Percentiles rank a stretch among this genome's conserved stretches.
Conservation (phyloP, 352 stramenopile species). For the Blastocystis sp. region DNA sequence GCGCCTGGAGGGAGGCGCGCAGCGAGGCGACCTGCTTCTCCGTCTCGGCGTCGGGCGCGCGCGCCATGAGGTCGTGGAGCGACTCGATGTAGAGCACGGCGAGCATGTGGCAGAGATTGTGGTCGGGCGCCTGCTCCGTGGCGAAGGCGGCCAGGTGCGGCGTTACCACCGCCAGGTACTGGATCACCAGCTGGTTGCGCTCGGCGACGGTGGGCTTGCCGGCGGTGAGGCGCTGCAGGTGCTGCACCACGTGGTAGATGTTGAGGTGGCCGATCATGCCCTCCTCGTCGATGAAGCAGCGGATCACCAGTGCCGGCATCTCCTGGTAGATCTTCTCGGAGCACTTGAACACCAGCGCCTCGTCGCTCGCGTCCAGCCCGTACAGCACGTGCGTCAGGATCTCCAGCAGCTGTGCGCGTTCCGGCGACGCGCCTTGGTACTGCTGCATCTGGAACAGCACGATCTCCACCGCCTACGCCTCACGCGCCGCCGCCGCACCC, state of each 20-base stretch:
- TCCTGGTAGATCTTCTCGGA: slow-evolving; percentile 46
- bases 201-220: not conserved
- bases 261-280: slow-evolving; percentile 54
- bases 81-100: slow-evolving; percentile 37
- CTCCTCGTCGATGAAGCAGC: slow-evolving; percentile 47
- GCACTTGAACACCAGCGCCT: slow-evolving; percentile 62
- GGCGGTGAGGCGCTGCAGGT: not conserved
- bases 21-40: not conserved
- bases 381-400: slow-evolving; percentile 58
- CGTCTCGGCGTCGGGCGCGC: not conserved
- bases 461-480: slow-evolving; percentile 50
- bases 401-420: slow-evolving; percentile 22
- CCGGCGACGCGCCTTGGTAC: not conserved
- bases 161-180: slow-evolving; percentile 16
- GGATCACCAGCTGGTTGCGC: slow-evolving; percentile 16
- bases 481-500: not conserved
- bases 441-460: slow-evolving; percentile 49
- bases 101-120: slow-evolving; percentile 24
- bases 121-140: not conserved
- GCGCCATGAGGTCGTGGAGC: not conserved
- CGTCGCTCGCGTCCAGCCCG: slow-evolving; percentile 30
- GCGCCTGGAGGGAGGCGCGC: not conserved
- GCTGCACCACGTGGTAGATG: slow-evolving; percentile 47
- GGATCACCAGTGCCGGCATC: slow-evolving; percentile 4
- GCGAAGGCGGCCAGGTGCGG: slow-evolving; percentile 1